Evolutionary conservation across 2,329 filamentous ascomycete species (phyloP), one percentile per base, ranked within the genome.

Genomic region (Colletotrichum cuscutae): DNA sequence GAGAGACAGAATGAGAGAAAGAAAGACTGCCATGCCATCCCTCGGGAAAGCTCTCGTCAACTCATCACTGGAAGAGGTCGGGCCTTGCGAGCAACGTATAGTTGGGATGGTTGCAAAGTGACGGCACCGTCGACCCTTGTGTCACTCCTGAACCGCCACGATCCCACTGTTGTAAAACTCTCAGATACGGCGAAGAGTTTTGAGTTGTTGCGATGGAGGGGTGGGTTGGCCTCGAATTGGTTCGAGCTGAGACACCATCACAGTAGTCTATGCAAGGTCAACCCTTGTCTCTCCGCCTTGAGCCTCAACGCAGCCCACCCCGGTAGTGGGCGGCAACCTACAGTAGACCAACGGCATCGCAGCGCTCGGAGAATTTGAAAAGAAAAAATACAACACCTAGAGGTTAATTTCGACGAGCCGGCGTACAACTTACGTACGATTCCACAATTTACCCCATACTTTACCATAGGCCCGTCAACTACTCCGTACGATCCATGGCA

Each of bases 161-260:
- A 72, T 65, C 60, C 70, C 70, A 70, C 66, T 65, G 22, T 70
- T 61, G 54, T 54, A 70, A 70, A 70, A 70, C 66, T 59, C 60
- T 70, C 70, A 61, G 35, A 49, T 65, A 57, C 70, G 28, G 66
- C 49, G 49, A 60, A 72, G 24, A 52, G 61, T 67, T 73, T 73
- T 71, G 71, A 72, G 67, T 73, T 67, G 61, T 63, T 71, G 71
- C 62, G 68, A 73, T 71, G 71, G 68, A 68, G 62, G 68, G 61
- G 46, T 49, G 71, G 52, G 56, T 60, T 66, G 71, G 37, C 57
- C 71, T 72, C 62, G 57, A 68, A 58, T 67, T 71, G 62, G 71
- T 59, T 65, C 37, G 57, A 73, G 67, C 64, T 74, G 72, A 74
- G 69, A 74, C 74, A 49, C 30, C 68, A 28, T 28, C 9, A 60